phyloP scores from a whole-genome alignment of 148 eudicot species.

The Rhododendron griersonianum region DNA sequence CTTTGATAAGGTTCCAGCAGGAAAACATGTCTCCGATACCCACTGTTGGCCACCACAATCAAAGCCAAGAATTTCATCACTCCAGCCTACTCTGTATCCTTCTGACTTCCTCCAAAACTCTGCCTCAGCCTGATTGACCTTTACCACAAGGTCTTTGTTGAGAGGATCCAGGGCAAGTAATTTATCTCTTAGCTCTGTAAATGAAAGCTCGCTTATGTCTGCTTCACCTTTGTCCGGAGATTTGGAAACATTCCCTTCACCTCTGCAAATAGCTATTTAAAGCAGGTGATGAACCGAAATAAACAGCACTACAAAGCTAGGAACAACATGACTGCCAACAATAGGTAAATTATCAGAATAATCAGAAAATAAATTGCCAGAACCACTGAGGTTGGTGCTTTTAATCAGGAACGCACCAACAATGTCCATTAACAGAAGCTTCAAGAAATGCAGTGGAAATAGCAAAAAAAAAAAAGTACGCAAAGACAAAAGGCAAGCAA shows the following conservation, averaged over 20 bases:
- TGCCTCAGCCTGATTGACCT: slow-evolving; percentile 89
- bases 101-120: slow-evolving; percentile 92
- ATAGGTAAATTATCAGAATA: neutral
- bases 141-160: slow-evolving; percentile 63
- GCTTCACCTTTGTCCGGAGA: slow-evolving; percentile 42
- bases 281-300: slow-evolving; percentile 9
- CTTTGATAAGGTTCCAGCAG: slow-evolving; percentile 75
- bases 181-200: slow-evolving; percentile 91
- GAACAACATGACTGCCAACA: neutral
- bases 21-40: slow-evolving; percentile 98
- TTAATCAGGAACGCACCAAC: neutral
- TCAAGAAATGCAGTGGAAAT: neutral
- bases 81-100: slow-evolving; percentile 96
- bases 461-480: neutral
- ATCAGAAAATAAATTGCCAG: neutral
- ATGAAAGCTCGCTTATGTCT: slow-evolving; percentile 58
- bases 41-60: slow-evolving; percentile 99
- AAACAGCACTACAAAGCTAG: neutral
- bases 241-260: slow-evolving; percentile 19
- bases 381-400: neutral
- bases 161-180: slow-evolving; percentile 81
- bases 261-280: slow-evolving; percentile 44
- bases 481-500: neutral
- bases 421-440: neutral
- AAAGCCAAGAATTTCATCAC: slow-evolving; percentile 94